Evolutionary conservation across 768 basidiomycete species (phyloP).

Genomic region (Pleurotus eryngii): DNA sequence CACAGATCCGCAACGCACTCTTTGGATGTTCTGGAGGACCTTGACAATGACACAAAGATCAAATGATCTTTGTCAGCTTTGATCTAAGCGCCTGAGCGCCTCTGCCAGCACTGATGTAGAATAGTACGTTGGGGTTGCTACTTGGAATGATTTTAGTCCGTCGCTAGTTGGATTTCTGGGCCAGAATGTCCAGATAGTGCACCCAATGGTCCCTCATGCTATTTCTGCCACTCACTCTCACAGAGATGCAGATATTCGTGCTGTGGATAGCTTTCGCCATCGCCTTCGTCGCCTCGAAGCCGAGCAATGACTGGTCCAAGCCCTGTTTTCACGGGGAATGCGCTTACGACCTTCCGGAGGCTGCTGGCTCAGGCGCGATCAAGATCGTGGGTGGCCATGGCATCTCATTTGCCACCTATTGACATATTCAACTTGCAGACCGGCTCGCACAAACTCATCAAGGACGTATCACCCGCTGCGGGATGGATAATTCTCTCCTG

Average conservation of each 20-base stretch:
- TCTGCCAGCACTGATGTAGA: too few species aligned
- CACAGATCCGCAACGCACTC: background rate
- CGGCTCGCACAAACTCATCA: background rate
- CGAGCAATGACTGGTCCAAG: too few species aligned
- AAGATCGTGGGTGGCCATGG: background rate
- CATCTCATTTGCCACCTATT: background rate
- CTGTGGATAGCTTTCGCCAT: background rate
- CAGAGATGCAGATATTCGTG: background rate
- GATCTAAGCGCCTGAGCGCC: too few species aligned
- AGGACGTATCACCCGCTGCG: slow-evolving; percentile 1
- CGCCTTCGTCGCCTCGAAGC: background rate
- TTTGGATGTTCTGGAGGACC: background rate
- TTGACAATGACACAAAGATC: too few species aligned
- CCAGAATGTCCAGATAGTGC: too few species aligned
- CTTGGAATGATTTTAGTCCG: too few species aligned
- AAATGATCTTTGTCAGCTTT: too few species aligned
- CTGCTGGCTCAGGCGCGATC: background rate
- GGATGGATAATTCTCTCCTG: slow-evolving; percentile 3
- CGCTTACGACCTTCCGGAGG: background rate
- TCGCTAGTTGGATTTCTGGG: too few species aligned
- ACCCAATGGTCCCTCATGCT: too few species aligned
- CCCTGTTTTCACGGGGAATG: background rate
- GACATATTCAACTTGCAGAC: background rate
- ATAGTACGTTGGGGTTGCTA: too few species aligned
- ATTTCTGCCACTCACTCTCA: too few species aligned